phyloP scores from a whole-genome alignment of 106 monocot genomes.

The Acorus calamus region DNA sequence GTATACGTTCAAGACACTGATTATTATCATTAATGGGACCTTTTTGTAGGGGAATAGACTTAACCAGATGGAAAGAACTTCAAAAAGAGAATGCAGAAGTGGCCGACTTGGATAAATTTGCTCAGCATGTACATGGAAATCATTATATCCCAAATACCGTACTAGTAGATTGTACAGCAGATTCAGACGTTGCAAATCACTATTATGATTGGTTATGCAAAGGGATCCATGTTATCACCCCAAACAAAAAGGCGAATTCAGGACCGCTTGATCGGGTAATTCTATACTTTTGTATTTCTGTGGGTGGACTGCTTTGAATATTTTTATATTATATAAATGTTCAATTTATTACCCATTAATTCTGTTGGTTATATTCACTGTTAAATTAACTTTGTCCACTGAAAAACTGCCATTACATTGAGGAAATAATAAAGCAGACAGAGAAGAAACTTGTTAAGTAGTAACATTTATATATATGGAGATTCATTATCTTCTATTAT shows the following conservation, averaged over 20 bases:
- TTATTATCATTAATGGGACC: background rate
- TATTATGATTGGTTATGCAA: conserved; percentile 88
- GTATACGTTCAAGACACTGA: too few species aligned
- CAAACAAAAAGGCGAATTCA: conserved; percentile 98
- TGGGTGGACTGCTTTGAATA: too few species aligned
- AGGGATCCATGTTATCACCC: conserved; percentile 94
- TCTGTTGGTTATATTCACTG: too few species aligned
- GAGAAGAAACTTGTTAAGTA: too few species aligned
- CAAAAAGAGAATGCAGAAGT: conserved; percentile 44
- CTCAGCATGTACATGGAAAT: conserved; percentile 63
- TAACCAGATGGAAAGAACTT: conserved; percentile 69
- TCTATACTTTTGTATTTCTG: background rate
- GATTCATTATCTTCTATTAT: too few species aligned
- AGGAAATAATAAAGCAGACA: too few species aligned
- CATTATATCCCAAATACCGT: conserved; percentile 89
- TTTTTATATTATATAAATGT: too few species aligned
- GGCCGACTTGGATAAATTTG: conserved; percentile 64
- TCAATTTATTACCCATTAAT: too few species aligned
- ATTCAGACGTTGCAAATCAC: conserved; percentile 64
- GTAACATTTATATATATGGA: too few species aligned
- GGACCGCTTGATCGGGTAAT: conserved; percentile 90
- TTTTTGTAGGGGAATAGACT: conserved; percentile 72
- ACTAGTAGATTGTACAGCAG: conserved; percentile 93
- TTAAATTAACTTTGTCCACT: too few species aligned
- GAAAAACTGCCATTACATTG: too few species aligned